These are phyloP conservation scores for Chenopodium quinoa DNA, from an alignment of 148 eudicot genomes.

Conservation along the genomic window DNA sequence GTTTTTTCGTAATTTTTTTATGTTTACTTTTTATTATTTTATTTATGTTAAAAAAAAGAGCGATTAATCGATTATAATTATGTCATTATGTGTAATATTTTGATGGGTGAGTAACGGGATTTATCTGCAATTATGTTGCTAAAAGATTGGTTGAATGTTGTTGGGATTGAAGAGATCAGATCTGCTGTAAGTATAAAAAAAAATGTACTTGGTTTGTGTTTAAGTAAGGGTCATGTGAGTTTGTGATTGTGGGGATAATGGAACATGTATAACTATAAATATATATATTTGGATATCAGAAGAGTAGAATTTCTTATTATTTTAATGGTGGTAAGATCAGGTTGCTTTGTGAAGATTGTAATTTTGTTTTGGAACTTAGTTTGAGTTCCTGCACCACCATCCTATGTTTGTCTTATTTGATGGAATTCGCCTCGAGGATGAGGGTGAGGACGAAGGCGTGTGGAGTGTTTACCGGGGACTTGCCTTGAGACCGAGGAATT, in stretches of 20 bases:
- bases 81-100: not conserved
- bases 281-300: not conserved
- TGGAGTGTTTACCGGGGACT: constrained; percentile 8
- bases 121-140: not conserved
- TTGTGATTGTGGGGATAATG: constrained; percentile 24
- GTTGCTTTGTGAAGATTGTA: constrained; percentile 2
- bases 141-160: constrained; percentile 27
- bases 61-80: too few species aligned
- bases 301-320: constrained; percentile 4
- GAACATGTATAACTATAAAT: not conserved
- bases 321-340: constrained; percentile 23
- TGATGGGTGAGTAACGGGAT: constrained; percentile 11
- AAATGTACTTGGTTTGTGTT: not conserved
- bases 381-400: constrained; percentile 6
- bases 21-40: too few species aligned
- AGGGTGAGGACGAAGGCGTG: not conserved
- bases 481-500: constrained; percentile 5
- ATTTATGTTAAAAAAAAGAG: too few species aligned
- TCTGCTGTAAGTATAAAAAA: constrained; percentile 27
- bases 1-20: not conserved
- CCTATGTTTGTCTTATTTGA: constrained; percentile 20
- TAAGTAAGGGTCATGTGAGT: not conserved
- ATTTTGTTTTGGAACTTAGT: not conserved
- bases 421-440: constrained; percentile 6
- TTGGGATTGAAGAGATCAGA: constrained; percentile 47